Evolutionary conservation across 2,329 filamentous ascomycete genomes (phyloP).

Genomic region (Colletotrichum liaoningense): DNA sequence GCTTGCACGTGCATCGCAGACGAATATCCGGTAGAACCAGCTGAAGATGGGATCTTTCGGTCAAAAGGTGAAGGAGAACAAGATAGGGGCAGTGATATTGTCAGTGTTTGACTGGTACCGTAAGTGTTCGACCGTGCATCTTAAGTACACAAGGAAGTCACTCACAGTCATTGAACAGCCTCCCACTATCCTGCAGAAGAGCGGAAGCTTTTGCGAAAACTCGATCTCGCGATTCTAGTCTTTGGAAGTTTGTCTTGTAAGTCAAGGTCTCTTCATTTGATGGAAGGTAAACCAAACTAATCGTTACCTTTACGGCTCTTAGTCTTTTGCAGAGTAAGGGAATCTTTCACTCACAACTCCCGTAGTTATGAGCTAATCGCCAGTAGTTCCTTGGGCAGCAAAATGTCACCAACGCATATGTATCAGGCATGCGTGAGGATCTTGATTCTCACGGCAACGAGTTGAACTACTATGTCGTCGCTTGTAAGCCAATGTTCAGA

Average conservation of each 20-base stretch:
- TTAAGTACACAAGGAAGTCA: background rate
- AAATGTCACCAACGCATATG: constrained; percentile 42
- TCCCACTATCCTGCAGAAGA: constrained; percentile 42
- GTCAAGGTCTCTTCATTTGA: background rate
- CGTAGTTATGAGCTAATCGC: background rate
- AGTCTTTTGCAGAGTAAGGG: constrained; percentile 33
- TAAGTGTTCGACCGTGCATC: constrained; percentile 23
- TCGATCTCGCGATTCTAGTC: constrained; percentile 40
- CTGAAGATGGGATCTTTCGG: constrained; percentile 27
- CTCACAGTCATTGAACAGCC: constrained; percentile 29
- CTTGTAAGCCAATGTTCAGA: background rate
- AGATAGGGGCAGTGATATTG: constrained; percentile 40
- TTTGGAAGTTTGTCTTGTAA: constrained; percentile 39
- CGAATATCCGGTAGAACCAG: too few species aligned
- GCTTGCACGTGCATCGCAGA: background rate
- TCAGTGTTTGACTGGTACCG: constrained; percentile 46
- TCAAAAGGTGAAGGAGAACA: constrained; percentile 37
- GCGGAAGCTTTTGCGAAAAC: constrained; percentile 40
- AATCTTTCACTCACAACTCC: background rate
- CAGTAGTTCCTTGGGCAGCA: constrained; percentile 42
- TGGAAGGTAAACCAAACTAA: background rate
- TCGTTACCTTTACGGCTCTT: too few species aligned
- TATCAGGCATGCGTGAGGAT: constrained; percentile 43
- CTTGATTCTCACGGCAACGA: constrained; percentile 42
- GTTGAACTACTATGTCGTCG: constrained; percentile 39